Conservation (phyloP, 257 asterid genomes). For the Rhazya stricta region DNA sequence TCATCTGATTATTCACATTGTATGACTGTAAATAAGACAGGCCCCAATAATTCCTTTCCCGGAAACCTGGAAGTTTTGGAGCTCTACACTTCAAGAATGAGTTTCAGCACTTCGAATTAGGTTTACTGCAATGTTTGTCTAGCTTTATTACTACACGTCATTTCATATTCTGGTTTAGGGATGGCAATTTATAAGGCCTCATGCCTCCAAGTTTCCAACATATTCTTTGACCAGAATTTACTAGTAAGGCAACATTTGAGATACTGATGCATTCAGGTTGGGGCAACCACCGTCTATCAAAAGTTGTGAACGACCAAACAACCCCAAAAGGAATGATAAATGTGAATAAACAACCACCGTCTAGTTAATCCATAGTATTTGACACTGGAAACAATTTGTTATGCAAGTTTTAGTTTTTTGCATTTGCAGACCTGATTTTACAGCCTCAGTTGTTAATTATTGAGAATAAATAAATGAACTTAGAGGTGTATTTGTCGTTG, state of each 20-base stretch:
- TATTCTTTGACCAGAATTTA: background rate
- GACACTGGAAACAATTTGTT: background rate
- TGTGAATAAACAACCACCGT: background rate
- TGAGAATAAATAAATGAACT: background rate
- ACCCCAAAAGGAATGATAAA: background rate
- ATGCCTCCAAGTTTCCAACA: background rate
- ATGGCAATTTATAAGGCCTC: background rate
- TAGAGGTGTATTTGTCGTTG: background rate
- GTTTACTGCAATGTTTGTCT: background rate
- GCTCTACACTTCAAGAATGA: background rate
- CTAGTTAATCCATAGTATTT: background rate
- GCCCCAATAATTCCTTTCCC: background rate
- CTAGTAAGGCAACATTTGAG: background rate
- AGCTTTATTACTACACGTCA: background rate
- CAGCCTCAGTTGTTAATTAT: background rate
- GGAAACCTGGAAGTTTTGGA: background rate
- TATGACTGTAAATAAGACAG: background rate
- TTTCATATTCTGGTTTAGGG: background rate
- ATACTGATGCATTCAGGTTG: no score
- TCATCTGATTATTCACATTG: background rate
- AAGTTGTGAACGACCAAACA: background rate
- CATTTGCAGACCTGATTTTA: constrained; percentile 1
- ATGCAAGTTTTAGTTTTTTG: background rate
- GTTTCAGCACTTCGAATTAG: no score
- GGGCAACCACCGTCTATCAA: background rate